phyloP scores from a whole-genome alignment of 495 filamentous ascomycete genomes.

The Penicillium atrosanguineum region DNA sequence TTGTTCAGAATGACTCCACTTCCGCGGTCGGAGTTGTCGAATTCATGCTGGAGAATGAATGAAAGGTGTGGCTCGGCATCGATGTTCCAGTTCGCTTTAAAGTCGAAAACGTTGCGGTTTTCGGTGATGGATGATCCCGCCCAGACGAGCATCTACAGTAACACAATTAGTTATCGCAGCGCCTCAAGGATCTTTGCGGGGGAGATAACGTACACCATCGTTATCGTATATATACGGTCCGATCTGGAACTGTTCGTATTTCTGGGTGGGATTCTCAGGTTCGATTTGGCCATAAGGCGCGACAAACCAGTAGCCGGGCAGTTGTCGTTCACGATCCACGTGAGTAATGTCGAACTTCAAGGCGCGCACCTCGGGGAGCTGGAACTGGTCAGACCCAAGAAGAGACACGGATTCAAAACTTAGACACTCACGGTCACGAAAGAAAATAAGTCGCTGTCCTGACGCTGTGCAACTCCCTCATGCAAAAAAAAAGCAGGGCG shows the following conservation, averaged over 20 bases:
- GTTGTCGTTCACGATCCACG: slow-evolving; percentile 20
- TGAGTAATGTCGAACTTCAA: slow-evolving; percentile 28
- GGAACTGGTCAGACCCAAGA: background rate
- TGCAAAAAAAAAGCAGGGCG: background rate
- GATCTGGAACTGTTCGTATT: slow-evolving; percentile 30
- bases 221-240: slow-evolving; percentile 39
- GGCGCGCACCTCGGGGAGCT: slow-evolving; percentile 29
- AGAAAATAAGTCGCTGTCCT: slow-evolving; percentile 1
- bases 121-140: slow-evolving; percentile 25
- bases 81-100: slow-evolving; percentile 31
- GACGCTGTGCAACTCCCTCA: slow-evolving; percentile 1
- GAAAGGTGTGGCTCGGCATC: slow-evolving; percentile 37
- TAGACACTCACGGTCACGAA: slow-evolving; percentile 12
- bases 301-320: slow-evolving; percentile 37
- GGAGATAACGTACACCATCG: slow-evolving; percentile 27
- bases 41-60: slow-evolving; percentile 36
- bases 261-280: slow-evolving; percentile 15
- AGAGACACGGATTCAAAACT: background rate
- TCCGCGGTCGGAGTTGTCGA: slow-evolving; percentile 18
- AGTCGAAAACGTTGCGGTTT: slow-evolving; percentile 32
- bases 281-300: slow-evolving; percentile 25
- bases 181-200: background rate
- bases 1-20: slow-evolving; percentile 27
- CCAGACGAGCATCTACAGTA: slow-evolving; percentile 32
- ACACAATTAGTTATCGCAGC: background rate